Evolutionary conservation across 306 rosid genomes (phyloP).

Genomic region (Vicia faba): DNA sequence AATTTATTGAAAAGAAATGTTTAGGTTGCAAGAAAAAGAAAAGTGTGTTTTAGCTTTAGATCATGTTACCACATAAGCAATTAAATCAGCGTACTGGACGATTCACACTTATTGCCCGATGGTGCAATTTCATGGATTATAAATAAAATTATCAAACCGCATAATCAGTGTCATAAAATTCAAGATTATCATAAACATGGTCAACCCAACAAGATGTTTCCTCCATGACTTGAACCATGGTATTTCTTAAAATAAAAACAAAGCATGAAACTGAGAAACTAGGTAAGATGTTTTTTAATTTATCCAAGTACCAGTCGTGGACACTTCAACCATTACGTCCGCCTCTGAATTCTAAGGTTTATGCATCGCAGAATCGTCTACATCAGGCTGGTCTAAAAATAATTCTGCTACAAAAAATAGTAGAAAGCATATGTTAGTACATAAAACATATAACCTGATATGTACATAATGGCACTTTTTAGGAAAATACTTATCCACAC

Average conservation of each 20-base stretch:
- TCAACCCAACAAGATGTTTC: not conserved
- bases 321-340: conserved; percentile 75
- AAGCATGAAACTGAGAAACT: not conserved
- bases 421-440: conserved; percentile 30
- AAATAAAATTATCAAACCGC: not conserved
- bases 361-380: conserved; percentile 55
- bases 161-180: no score
- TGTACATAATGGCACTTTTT: no score
- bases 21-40: no score
- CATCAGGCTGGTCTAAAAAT: conserved; percentile 77
- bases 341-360: conserved; percentile 37
- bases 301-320: conserved; percentile 58
- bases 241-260: not conserved
- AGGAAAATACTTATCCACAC: no score
- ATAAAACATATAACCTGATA: not conserved
- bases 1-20: no score
- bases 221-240: no score
- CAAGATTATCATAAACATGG: not conserved
- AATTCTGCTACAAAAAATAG: conserved; percentile 58
- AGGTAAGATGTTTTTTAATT: not conserved
- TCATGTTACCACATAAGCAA: no score
- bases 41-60: no score
- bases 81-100: no score
- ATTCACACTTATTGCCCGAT: no score
- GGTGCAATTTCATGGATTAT: no score